These are phyloP conservation scores for Triticum urartu DNA, from an alignment of 176 grass and related monocot genomes.

Conservation along the genomic window DNA sequence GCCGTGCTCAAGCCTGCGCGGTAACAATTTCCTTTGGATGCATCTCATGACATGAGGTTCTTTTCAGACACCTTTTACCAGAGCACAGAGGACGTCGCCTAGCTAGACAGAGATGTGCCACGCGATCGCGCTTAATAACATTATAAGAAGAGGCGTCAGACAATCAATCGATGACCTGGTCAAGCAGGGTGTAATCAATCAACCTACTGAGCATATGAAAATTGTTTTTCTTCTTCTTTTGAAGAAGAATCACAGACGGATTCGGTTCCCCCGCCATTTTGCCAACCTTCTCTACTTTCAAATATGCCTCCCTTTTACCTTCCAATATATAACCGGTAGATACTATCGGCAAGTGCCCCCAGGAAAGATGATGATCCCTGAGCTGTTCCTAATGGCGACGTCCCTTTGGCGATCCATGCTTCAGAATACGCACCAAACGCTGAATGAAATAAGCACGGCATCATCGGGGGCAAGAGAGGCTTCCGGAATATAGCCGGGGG, in stretches of 20 bases:
- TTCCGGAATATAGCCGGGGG: constrained; percentile 23
- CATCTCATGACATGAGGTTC: not conserved
- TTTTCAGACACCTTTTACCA: too few species aligned
- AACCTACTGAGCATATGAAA: not conserved
- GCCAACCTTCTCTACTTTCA: constrained; percentile 13
- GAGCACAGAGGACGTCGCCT: not conserved
- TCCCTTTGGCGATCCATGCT: not conserved
- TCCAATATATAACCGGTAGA: not conserved
- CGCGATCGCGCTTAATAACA: not conserved
- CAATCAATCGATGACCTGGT: not conserved
- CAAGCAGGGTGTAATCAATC: constrained; percentile 16
- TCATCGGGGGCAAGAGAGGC: not conserved
- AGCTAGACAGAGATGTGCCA: not conserved
- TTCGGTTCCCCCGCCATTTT: not conserved
- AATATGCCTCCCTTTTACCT: constrained; percentile 5
- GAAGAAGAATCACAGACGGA: not conserved
- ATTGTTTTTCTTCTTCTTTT: not conserved
- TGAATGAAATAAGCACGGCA: not conserved
- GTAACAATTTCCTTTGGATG: too few species aligned
- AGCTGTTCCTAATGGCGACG: constrained; percentile 26
- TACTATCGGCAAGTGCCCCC: not conserved
- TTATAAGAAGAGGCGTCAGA: not conserved
- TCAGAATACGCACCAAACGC: not conserved
- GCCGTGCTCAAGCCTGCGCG: too few species aligned
- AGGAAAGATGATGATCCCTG: constrained; percentile 3